Conservation (phyloP, 208 protist genomes). For the Trypanosoma caninum region DNA sequence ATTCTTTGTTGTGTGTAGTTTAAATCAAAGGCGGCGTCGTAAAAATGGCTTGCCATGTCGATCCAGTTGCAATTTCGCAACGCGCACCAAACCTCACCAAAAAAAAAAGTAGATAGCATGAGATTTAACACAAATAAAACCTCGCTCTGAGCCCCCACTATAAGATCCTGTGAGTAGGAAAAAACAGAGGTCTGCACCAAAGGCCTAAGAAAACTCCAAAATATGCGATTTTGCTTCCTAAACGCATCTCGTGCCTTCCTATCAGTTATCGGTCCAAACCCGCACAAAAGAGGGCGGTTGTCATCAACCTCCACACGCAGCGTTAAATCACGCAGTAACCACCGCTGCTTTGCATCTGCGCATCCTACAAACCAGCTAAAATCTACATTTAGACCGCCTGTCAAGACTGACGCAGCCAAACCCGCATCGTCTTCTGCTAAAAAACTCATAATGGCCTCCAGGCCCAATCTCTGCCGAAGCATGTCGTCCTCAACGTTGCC, state of each 20-base stretch:
- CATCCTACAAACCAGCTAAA: conserved; percentile 71
- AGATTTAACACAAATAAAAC: conserved; percentile 76
- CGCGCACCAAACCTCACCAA: conserved; percentile 61
- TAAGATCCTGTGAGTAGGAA: conserved; percentile 19
- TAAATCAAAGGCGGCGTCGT: conserved; percentile 52
- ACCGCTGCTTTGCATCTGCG: conserved; percentile 57
- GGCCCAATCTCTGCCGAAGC: not conserved
- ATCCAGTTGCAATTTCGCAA: conserved; percentile 52
- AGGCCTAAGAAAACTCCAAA: conserved; percentile 18
- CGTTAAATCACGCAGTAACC: conserved; percentile 56
- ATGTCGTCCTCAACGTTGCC: not conserved
- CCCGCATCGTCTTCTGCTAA: conserved; percentile 10
- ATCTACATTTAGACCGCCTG: conserved; percentile 31
- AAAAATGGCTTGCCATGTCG: conserved; percentile 45
- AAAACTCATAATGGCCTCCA: not conserved
- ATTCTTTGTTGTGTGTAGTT: not conserved
- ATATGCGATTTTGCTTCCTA: conserved; percentile 16
- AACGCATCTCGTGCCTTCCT: conserved; percentile 15
- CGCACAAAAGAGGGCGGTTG: conserved; percentile 34
- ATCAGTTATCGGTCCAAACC: conserved; percentile 25
- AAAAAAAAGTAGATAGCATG: conserved; percentile 76
- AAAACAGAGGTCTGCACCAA: conserved; percentile 9
- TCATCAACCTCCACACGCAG: conserved; percentile 57
- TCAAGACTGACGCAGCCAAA: conserved; percentile 3
- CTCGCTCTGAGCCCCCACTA: conserved; percentile 80